Conservation (phyloP, 306 rosid species). For the Malus sylvestris region DNA sequence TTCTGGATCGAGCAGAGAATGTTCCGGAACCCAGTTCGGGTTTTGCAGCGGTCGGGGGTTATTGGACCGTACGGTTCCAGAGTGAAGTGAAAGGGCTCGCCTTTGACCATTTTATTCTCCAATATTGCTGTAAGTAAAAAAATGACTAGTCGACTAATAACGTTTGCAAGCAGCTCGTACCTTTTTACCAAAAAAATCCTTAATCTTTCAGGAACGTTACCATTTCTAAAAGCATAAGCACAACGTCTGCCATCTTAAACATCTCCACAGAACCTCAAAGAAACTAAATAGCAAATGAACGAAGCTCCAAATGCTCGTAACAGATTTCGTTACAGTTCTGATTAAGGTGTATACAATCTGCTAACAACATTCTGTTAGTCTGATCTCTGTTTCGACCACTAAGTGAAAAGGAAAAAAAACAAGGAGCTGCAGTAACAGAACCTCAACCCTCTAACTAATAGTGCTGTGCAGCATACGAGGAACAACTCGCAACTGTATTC, state of each 20-base stretch:
- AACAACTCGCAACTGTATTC: not conserved
- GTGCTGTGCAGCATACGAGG: not conserved
- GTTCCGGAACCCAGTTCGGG: slow-evolving; percentile 63
- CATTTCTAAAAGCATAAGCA: not conserved
- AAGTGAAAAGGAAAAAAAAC: not conserved
- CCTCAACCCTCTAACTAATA: not conserved
- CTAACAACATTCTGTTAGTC: not conserved
- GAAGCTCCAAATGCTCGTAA: not conserved
- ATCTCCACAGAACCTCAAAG: not conserved
- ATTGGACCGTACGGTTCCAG: slow-evolving; percentile 62
- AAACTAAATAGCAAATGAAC: not conserved
- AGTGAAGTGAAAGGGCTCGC: slow-evolving; percentile 52
- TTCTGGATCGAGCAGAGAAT: slow-evolving; percentile 70
- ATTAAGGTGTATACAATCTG: not conserved
- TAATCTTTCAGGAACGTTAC: no score
- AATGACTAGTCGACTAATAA: no score
- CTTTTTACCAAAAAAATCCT: no score
- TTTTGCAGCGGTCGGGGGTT: slow-evolving; percentile 62
- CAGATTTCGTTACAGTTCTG: not conserved
- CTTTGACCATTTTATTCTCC: not conserved
- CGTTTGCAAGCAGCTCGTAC: no score
- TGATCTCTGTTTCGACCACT: not conserved
- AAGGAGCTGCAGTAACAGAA: not conserved
- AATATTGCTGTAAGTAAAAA: no score
- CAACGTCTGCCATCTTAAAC: not conserved